These are phyloP conservation scores for Apostasia shenzhenica DNA, from an alignment of 106 monocot genomes.

Conservation along the genomic window DNA sequence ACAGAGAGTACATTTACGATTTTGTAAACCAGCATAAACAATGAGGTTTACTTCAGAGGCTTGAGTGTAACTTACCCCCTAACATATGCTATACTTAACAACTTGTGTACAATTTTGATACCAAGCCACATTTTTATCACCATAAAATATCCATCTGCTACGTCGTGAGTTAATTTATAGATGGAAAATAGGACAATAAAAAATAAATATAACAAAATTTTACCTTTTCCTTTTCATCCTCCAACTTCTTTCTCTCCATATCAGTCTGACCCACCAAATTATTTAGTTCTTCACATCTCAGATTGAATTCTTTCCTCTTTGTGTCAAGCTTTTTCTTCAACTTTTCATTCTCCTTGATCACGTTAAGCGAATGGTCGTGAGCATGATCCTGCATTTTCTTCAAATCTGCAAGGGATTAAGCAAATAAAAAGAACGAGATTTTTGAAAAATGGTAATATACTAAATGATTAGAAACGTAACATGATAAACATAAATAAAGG, in stretches of 20 bases:
- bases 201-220: not conserved
- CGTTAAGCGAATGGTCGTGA: constrained; percentile 48
- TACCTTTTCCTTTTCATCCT: constrained; percentile 75
- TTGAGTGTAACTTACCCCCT: no score
- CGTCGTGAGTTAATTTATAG: no score
- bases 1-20: no score
- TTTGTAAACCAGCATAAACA: no score
- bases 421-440: not conserved
- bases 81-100: no score
- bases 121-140: no score
- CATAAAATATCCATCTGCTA: no score
- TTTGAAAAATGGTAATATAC: not conserved
- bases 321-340: constrained; percentile 48
- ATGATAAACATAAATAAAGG: not conserved
- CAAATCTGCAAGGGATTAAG: constrained; percentile 40
- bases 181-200: not conserved
- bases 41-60: no score
- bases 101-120: no score
- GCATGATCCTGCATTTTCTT: constrained; percentile 44
- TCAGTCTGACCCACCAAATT: constrained; percentile 49
- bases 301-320: constrained; percentile 58
- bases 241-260: constrained; percentile 47
- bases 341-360: constrained; percentile 69
- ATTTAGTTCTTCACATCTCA: constrained; percentile 47
- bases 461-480: no score